Percentiles rank a stretch among this genome's conserved stretches.
phyloP scores from a whole-genome alignment of 106 monocot genomes.

The Alisma plantagoaquatica region DNA sequence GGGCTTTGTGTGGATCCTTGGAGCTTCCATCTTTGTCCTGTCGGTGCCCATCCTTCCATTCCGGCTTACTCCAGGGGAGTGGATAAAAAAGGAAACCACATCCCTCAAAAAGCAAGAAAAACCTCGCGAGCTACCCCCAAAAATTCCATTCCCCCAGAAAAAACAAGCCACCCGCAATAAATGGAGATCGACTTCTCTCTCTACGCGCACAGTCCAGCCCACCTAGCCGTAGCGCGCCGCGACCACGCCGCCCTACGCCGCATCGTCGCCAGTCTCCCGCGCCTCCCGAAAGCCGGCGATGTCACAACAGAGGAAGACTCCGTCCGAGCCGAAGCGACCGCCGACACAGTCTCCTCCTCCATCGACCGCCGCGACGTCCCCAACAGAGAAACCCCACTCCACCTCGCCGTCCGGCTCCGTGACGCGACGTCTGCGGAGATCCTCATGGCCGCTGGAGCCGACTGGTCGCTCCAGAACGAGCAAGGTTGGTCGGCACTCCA shows the following conservation, averaged over 20 bases:
- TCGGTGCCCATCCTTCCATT: no score
- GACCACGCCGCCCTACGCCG: slow-evolving; percentile 71
- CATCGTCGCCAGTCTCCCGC: slow-evolving; percentile 58
- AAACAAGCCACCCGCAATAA: no score
- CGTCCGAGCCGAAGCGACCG: slow-evolving; percentile 39
- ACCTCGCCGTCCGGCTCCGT: slow-evolving; percentile 84
- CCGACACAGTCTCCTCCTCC: slow-evolving; percentile 61
- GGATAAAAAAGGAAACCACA: no score
- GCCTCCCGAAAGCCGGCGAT: slow-evolving; percentile 70
- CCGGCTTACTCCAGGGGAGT: no score
- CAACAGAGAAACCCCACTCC: slow-evolving; percentile 88
- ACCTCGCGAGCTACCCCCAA: no score
- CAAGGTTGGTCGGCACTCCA: slow-evolving; percentile 96
- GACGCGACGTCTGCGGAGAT: slow-evolving; percentile 78
- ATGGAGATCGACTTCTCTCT: slow-evolving; percentile 60
- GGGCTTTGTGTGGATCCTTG: no score
- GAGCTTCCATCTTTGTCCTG: no score
- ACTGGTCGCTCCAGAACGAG: slow-evolving; percentile 96
- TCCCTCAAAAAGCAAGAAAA: no score
- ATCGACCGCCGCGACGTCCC: slow-evolving; percentile 94
- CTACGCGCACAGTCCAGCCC: slow-evolving; percentile 83
- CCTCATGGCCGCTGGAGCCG: slow-evolving; percentile 93
- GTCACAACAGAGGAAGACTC: slow-evolving; percentile 79
- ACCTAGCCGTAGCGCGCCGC: slow-evolving; percentile 56
- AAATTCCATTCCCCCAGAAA: no score